phyloP scores from a whole-genome alignment of 148 eudicot genomes.

The Camellia lanceoleosa region DNA sequence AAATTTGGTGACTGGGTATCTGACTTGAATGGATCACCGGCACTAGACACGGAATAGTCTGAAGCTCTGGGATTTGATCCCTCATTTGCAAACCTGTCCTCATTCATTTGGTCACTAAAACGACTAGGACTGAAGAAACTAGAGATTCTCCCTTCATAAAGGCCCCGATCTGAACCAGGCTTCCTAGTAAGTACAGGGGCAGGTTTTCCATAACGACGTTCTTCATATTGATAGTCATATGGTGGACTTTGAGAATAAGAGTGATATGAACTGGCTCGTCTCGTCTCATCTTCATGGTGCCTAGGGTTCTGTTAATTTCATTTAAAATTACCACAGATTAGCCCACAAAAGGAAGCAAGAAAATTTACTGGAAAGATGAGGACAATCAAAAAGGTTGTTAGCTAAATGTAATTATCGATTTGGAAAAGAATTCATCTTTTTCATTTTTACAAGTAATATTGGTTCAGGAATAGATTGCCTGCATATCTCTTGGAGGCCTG shows the following conservation, averaged over 20 bases:
- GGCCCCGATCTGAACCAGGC: slow-evolving; percentile 81
- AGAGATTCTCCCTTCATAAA: slow-evolving; percentile 56
- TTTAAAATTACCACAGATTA: slow-evolving; percentile 14
- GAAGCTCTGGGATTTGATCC: slow-evolving; percentile 63
- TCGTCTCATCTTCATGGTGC: slow-evolving; percentile 60
- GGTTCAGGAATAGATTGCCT: slow-evolving; percentile 36
- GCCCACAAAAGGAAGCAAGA: neutral
- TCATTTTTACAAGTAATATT: neutral
- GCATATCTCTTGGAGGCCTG: slow-evolving; percentile 66
- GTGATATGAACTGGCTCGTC: slow-evolving; percentile 95
- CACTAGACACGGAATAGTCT: slow-evolving; percentile 66
- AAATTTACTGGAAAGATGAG: neutral
- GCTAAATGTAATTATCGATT: neutral
- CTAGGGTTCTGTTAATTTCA: slow-evolving; percentile 41
- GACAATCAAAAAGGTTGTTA: neutral
- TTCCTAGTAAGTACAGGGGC: slow-evolving; percentile 60
- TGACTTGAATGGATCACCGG: slow-evolving; percentile 68
- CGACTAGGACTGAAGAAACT: slow-evolving; percentile 78
- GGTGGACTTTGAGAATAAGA: slow-evolving; percentile 98
- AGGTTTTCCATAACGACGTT: slow-evolving; percentile 72
- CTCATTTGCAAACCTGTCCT: slow-evolving; percentile 63
- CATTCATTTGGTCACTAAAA: slow-evolving; percentile 56
- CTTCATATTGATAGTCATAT: slow-evolving; percentile 92
- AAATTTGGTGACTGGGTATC: slow-evolving; percentile 59
- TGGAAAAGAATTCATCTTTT: neutral